These are phyloP conservation scores for Saururus chinensis DNA, from an alignment of 164 flowering plant genomes.

Conservation along the genomic window DNA sequence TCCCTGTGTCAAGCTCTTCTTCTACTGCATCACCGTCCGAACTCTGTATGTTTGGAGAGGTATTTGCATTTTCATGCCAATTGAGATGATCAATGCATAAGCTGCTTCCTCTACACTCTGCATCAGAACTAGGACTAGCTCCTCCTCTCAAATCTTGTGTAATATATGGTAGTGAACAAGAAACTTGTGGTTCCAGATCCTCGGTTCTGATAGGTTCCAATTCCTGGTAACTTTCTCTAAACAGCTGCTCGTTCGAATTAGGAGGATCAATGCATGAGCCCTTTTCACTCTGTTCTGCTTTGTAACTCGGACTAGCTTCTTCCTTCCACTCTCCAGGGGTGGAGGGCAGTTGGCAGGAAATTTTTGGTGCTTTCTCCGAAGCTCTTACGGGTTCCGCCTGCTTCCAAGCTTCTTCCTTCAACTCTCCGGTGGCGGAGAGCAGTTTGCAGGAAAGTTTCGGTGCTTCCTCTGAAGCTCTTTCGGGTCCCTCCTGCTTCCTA, in stretches of 20 bases:
- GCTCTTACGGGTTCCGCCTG: too few species aligned
- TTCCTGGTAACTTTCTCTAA: not conserved
- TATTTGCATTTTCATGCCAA: conserved; percentile 13
- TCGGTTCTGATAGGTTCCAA: not conserved
- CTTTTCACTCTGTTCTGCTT: not conserved
- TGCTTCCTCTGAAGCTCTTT: not conserved
- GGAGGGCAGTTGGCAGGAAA: not conserved
- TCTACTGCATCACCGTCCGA: conserved; percentile 17
- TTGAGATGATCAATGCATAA: conserved; percentile 11
- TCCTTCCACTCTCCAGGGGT: not conserved
- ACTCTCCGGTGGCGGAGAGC: not conserved
- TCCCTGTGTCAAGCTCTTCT: conserved; percentile 8
- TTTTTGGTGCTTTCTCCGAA: not conserved
- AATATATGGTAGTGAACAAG: not conserved
- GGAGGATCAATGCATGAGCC: not conserved
- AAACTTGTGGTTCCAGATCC: not conserved
- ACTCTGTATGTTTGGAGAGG: not conserved
- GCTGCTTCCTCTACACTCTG: conserved; percentile 6
- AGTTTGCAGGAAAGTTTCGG: not conserved
- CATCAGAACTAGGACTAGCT: conserved; percentile 8
- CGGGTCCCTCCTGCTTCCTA: too few species aligned
- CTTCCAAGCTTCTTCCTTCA: not conserved
- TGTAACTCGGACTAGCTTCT: not conserved
- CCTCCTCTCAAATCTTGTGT: conserved; percentile 5
- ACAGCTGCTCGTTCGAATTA: not conserved